phyloP scores from a whole-genome alignment of 345 rosid genomes.

The Euclidium syriacum region DNA sequence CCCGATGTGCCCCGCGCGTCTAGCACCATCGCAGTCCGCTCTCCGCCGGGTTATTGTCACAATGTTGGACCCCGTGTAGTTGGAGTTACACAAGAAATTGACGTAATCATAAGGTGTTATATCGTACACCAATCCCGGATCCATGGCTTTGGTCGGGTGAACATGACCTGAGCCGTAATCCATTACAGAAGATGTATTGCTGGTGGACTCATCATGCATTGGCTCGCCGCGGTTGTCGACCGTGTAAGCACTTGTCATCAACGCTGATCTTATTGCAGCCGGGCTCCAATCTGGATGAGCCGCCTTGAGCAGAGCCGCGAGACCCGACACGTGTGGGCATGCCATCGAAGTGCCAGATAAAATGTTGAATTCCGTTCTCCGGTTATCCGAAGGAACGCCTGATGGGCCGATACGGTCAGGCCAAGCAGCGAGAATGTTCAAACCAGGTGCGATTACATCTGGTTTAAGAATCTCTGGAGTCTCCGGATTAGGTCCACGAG shows the following conservation, averaged over 20 bases:
- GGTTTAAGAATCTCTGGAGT: conserved; percentile 82
- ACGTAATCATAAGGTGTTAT: conserved; percentile 57
- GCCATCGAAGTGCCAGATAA: conserved; percentile 97
- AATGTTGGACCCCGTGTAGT: conserved; percentile 59
- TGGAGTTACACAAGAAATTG: conserved; percentile 72
- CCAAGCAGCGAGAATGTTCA: conserved; percentile 96
- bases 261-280: conserved; percentile 69
- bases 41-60: conserved; percentile 54
- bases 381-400: conserved; percentile 50
- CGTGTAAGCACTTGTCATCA: conserved; percentile 83
- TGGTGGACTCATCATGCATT: conserved; percentile 76
- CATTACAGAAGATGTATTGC: conserved; percentile 59
- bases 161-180: conserved; percentile 86
- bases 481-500: conserved; percentile 80
- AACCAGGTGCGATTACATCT: conserved; percentile 84
- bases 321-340: conserved; percentile 89
- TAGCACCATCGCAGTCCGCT: conserved; percentile 64
- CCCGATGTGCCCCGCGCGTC: conserved; percentile 61
- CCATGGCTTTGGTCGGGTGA: conserved; percentile 84
- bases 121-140: conserved; percentile 81
- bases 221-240: conserved; percentile 53
- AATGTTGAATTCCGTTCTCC: conserved; percentile 75
- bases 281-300: conserved; percentile 95
- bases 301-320: conserved; percentile 81
- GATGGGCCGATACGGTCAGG: conserved; percentile 81